Evolutionary conservation across 1,139 yeast genomes (phyloP).

Genomic region (Suhomyces wounanorum): DNA sequence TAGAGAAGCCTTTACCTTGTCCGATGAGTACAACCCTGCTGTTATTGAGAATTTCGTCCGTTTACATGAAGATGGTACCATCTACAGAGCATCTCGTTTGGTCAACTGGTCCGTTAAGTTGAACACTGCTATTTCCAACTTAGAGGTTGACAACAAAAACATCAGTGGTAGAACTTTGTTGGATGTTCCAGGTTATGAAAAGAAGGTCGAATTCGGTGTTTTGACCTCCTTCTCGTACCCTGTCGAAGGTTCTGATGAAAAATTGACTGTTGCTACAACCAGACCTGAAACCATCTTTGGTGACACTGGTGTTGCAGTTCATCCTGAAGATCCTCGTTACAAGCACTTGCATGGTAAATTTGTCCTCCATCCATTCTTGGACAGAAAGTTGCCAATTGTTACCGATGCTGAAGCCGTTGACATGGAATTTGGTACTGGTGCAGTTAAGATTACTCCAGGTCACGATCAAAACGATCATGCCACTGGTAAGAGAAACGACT

Average conservation of each 20-base stretch:
- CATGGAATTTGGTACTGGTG: conserved; percentile 99
- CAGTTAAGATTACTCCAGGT: conserved; percentile 97
- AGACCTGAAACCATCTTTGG: conserved; percentile 99
- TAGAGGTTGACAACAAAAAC: conserved; percentile 93
- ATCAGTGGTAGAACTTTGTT: conserved; percentile 79
- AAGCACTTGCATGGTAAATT: conserved; percentile 92
- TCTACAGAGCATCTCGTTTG: conserved; percentile 90
- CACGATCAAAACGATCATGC: conserved; percentile 96
- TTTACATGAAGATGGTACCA: conserved; percentile 91
- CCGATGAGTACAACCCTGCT: conserved; percentile 74
- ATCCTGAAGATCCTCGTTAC: conserved; percentile 91
- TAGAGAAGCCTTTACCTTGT: conserved; percentile 90
- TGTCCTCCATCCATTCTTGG: conserved; percentile 87
- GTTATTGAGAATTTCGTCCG: conserved; percentile 91
- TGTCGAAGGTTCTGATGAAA: conserved; percentile 87
- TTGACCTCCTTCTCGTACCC: conserved; percentile 91
- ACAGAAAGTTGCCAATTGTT: conserved; percentile 82
- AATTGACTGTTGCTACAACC: conserved; percentile 90
- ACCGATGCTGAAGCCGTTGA: conserved; percentile 94
- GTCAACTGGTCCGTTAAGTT: conserved; percentile 96
- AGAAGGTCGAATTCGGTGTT: conserved; percentile 93
- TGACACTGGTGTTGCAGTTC: conserved; percentile 97
- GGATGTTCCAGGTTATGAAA: conserved; percentile 86
- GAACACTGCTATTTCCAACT: conserved; percentile 92
- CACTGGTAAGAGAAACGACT: conserved; percentile 91